phyloP scores from a whole-genome alignment of 306 rosid genomes.

The Quercus variabilis region DNA sequence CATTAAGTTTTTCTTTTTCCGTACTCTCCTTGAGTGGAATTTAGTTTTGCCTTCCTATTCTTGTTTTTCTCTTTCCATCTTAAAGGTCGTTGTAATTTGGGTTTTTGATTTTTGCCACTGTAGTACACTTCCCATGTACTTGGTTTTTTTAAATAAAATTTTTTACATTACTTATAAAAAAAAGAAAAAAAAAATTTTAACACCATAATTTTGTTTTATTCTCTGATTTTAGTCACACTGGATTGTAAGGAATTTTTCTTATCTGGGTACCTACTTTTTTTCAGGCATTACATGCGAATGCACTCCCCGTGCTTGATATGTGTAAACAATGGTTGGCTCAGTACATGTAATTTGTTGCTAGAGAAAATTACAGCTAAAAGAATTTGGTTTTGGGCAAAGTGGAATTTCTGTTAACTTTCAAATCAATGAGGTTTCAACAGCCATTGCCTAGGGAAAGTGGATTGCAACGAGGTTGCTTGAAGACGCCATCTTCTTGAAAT shows the following conservation, averaged over 20 bases:
- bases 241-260: constrained; percentile 12
- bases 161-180: no score
- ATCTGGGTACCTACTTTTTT: constrained; percentile 24
- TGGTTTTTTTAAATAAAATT: no score
- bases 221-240: neutral
- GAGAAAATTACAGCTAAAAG: constrained; percentile 2
- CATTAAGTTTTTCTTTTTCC: no score
- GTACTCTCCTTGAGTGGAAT: no score
- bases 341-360: constrained; percentile 59
- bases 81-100: no score
- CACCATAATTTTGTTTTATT: neutral
- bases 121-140: no score
- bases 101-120: no score
- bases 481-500: neutral
- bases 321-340: constrained; percentile 99
- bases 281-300: constrained; percentile 96
- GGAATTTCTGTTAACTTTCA: constrained; percentile 5
- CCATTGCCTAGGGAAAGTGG: neutral
- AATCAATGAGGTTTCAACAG: constrained; percentile 12
- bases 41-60: no score
- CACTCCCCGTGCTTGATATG: constrained; percentile 98
- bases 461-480: neutral
- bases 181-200: neutral
- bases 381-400: constrained; percentile 16
- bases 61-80: no score